A percentile compares a stretch with the other conserved stretches of the same genome.
Evolutionary conservation across 139 green algal genomes (phyloP).

Genomic region (Trebouxia sp.): DNA sequence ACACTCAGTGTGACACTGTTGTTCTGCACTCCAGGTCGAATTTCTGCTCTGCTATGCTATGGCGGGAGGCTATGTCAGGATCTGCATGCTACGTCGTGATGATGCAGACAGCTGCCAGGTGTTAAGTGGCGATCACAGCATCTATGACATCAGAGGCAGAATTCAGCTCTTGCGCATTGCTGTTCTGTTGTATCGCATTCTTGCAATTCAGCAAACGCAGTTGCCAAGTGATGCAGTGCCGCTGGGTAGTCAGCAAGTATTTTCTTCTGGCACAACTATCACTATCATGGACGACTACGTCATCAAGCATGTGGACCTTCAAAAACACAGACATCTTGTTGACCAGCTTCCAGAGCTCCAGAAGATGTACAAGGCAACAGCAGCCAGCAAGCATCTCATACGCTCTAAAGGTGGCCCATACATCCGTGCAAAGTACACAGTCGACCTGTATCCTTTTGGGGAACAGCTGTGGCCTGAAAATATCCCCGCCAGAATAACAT

Average conservation of each 20-base stretch:
- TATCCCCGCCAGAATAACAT: not conserved
- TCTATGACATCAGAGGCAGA: slow-evolving; percentile 13
- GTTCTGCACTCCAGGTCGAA: slow-evolving; percentile 12
- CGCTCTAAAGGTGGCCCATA: not conserved
- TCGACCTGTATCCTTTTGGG: not conserved
- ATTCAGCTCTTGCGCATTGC: not conserved
- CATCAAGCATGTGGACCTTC: too few relatives aligned
- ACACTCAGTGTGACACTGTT: not conserved
- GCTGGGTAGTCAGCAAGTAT: slow-evolving; percentile 1
- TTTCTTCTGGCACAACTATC: slow-evolving; percentile 17
- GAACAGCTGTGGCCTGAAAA: slow-evolving; percentile 2
- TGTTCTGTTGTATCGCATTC: slow-evolving; percentile 15
- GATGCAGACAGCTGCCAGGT: too few relatives aligned
- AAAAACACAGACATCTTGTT: slow-evolving; percentile 1
- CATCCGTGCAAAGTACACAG: slow-evolving; percentile 5
- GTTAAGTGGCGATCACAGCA: slow-evolving; percentile 10
- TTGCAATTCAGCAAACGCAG: slow-evolving; percentile 1
- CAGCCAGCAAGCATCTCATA: slow-evolving; percentile 1
- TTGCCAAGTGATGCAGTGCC: slow-evolving; percentile 14
- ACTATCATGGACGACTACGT: too few relatives aligned
- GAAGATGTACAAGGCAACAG: slow-evolving; percentile 16
- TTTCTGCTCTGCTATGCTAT: slow-evolving; percentile 22
- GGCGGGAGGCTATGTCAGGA: slow-evolving; percentile 4
- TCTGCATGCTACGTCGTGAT: slow-evolving; percentile 15
- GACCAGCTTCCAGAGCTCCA: slow-evolving; percentile 1